Percentiles rank a stretch among this genome's conserved stretches.
Evolutionary conservation across 202 grass and related monocot genomes (phyloP).

Genomic region (Setaria italica): DNA sequence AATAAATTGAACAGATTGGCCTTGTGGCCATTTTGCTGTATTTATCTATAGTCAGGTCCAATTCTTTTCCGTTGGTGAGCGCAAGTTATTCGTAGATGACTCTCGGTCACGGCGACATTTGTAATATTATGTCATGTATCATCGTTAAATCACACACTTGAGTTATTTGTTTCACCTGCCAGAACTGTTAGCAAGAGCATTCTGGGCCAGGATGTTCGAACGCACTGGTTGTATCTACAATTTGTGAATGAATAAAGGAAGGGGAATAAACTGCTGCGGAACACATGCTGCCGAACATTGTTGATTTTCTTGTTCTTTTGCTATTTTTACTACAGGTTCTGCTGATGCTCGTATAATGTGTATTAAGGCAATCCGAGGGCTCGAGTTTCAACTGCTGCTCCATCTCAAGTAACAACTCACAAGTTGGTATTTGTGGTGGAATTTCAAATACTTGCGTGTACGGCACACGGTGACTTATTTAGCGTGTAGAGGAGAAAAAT

Average conservation of each 20-base stretch:
- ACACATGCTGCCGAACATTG: background rate
- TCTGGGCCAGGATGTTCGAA: conserved; percentile 51
- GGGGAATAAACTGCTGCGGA: conserved; percentile 48
- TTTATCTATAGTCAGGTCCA: conserved; percentile 59
- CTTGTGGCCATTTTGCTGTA: conserved; percentile 52
- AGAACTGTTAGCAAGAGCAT: conserved; percentile 55
- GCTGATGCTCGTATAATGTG: background rate
- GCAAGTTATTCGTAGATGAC: conserved; percentile 47
- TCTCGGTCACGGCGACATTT: conserved; percentile 38
- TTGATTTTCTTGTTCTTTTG: background rate
- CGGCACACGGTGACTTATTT: background rate
- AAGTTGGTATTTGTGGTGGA: background rate
- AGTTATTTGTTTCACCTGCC: conserved; percentile 37
- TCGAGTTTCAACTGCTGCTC: background rate
- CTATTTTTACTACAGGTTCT: background rate
- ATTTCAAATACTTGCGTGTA: background rate
- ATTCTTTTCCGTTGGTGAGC: conserved; percentile 59
- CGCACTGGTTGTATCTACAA: conserved; percentile 55
- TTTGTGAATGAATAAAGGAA: conserved; percentile 66
- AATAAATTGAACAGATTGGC: conserved; percentile 67
- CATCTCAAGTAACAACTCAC: background rate
- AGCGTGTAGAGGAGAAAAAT: background rate
- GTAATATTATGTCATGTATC: conserved; percentile 62
- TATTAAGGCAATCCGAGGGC: background rate
- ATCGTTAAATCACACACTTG: conserved; percentile 37